Conservation (phyloP, 2,329 filamentous ascomycete genomes). For the Venturia pyrina region DNA sequence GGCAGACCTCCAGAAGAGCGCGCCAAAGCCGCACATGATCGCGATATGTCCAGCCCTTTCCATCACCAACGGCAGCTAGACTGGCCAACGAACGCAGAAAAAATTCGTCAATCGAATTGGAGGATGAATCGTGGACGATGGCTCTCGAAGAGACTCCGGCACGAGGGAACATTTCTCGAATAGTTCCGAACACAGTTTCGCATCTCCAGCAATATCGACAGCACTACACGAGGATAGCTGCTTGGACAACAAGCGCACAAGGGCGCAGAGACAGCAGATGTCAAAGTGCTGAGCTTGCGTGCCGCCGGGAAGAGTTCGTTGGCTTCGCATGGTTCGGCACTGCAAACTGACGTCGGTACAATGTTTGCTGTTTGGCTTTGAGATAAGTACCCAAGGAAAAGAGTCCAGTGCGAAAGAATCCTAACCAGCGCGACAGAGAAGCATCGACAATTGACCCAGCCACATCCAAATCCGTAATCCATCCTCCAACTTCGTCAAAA, state of each 20-base stretch:
- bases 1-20: neutral
- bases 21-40: neutral
- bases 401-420: neutral
- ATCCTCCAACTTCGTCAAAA: neutral
- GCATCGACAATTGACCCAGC: neutral
- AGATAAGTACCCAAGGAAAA: neutral
- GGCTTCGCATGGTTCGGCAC: neutral
- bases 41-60: neutral
- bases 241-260: neutral
- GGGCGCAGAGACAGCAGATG: neutral
- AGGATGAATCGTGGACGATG: neutral
- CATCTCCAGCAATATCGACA: neutral
- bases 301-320: neutral
- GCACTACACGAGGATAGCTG: neutral
- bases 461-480: neutral
- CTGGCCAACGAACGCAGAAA: neutral
- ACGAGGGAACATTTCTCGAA: neutral
- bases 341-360: neutral
- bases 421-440: neutral
- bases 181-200: neutral
- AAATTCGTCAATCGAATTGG: neutral
- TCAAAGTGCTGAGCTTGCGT: neutral
- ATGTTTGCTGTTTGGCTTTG: neutral
- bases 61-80: neutral
- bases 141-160: neutral